A percentile compares a stretch with the other conserved stretches of the same genome.
phyloP scores from a whole-genome alignment of 2,329 filamentous ascomycete species.

The Penicillium sclerotigenum region DNA sequence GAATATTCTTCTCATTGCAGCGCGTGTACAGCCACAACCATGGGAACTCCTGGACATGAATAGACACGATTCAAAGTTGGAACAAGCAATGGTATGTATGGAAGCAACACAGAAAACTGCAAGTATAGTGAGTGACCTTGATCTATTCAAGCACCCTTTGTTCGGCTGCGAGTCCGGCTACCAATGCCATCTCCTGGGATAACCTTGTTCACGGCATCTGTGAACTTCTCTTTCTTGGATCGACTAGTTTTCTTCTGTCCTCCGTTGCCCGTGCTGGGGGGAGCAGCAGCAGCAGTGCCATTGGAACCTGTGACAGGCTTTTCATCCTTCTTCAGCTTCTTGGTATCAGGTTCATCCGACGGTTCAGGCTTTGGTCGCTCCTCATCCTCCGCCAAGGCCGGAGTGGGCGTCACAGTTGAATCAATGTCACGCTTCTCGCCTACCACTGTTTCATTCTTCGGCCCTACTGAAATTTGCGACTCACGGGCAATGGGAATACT shows the following conservation, averaged over 20 bases:
- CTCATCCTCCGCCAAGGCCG: neutral
- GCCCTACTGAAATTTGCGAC: constrained; percentile 4
- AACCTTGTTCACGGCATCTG: constrained; percentile 27
- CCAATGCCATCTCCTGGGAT: constrained; percentile 35
- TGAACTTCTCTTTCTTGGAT: constrained; percentile 32
- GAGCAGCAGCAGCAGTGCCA: constrained; percentile 10
- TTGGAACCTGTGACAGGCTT: constrained; percentile 10
- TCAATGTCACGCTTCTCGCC: constrained; percentile 24
- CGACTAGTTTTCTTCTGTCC: constrained; percentile 32
- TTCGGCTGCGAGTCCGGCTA: constrained; percentile 40
- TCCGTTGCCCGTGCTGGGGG: constrained; percentile 19
- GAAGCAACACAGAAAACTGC: neutral
- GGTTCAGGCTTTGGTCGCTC: constrained; percentile 15
- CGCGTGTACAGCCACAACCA: neutral
- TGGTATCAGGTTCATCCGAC: constrained; percentile 26
- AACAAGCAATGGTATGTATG: neutral
- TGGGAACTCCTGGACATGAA: neutral
- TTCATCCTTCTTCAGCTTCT: constrained; percentile 35
- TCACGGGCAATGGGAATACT: constrained; percentile 9
- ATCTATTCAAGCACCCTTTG: constrained; percentile 25
- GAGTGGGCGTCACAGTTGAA: constrained; percentile 3
- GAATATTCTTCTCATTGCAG: neutral
- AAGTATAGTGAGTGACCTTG: neutral
- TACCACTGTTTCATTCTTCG: constrained; percentile 6
- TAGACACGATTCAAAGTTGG: neutral